A percentile compares a stretch with the other conserved stretches of the same genome.
Evolutionary conservation across 805 yeast genomes (phyloP).

Genomic region (Wickerhamomyces tratensis): DNA sequence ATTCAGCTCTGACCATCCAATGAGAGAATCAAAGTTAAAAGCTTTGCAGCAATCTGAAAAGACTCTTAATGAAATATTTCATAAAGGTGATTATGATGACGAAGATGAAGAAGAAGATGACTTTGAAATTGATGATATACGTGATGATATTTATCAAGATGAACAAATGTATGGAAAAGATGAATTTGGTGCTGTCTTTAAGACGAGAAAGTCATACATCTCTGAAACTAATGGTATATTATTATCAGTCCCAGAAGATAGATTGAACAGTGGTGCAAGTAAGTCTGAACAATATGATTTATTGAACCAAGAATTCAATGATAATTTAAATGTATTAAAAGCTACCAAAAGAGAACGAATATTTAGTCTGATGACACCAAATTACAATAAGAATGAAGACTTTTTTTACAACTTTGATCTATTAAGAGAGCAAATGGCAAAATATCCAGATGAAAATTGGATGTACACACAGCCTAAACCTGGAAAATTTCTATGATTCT

Average conservation of each 20-base stretch:
- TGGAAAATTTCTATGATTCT: not conserved
- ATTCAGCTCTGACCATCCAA: slow-evolving; percentile 13
- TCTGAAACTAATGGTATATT: slow-evolving; percentile 13
- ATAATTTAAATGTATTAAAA: not conserved
- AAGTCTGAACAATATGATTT: slow-evolving; percentile 11
- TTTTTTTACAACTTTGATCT: not conserved
- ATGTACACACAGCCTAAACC: not conserved
- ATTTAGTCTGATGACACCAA: not conserved
- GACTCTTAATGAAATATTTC: slow-evolving; percentile 15
- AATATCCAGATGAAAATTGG: not conserved
- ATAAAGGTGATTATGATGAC: not conserved
- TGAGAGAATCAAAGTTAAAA: slow-evolving; percentile 15
- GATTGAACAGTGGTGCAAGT: slow-evolving; percentile 13
- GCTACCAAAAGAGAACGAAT: not conserved
- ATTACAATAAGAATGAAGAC: not conserved
- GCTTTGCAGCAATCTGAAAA: slow-evolving; percentile 16
- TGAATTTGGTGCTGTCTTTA: too few relatives aligned
- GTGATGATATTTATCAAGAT: not conserved
- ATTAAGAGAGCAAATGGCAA: not conserved
- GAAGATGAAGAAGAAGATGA: slow-evolving; percentile 4
- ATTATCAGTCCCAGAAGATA: slow-evolving; percentile 17
- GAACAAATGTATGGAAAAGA: too few relatives aligned
- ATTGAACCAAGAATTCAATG: slow-evolving; percentile 10
- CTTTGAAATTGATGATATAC: slow-evolving; percentile 15
- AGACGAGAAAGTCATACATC: too few relatives aligned